A percentile compares a stretch with the other conserved stretches of the same genome.
These are phyloP conservation scores for Quercus glauca DNA, from an alignment of 306 rosid species.

Conservation along the genomic window DNA sequence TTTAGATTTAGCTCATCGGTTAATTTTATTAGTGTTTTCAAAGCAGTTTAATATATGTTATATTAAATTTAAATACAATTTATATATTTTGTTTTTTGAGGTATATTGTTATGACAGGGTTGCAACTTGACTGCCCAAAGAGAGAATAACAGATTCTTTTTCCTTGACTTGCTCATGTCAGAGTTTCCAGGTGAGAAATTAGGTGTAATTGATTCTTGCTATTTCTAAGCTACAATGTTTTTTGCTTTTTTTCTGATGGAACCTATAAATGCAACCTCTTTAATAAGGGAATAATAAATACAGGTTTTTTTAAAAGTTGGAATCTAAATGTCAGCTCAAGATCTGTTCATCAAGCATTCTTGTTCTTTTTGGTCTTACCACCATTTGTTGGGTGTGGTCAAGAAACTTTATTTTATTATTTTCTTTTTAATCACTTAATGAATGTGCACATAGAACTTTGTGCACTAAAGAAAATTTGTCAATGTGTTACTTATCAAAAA, in stretches of 20 bases:
- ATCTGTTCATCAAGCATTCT: not conserved
- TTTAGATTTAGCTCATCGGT: not conserved
- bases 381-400: not conserved
- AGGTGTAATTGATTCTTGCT: slow-evolving; percentile 33
- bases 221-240: not conserved
- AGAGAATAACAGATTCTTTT: slow-evolving; percentile 55
- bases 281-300: not conserved
- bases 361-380: not conserved
- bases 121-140: slow-evolving; percentile 87
- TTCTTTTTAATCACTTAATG: not conserved
- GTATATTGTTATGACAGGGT: slow-evolving; percentile 45
- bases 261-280: not conserved
- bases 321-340: not conserved
- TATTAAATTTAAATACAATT: not conserved
- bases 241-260: not conserved
- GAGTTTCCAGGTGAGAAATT: slow-evolving; percentile 86
- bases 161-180: slow-evolving; percentile 77
- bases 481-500: not conserved
- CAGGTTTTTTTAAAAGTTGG: too few relatives aligned
- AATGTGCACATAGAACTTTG: not conserved
- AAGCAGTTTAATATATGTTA: not conserved
- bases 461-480: not conserved
- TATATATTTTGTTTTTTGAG: not conserved
- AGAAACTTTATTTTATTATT: not conserved
- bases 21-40: not conserved